Evolutionary conservation across 1,284 basidiomycete genomes (phyloP).

Genomic region (Ganoderma meredithae): DNA sequence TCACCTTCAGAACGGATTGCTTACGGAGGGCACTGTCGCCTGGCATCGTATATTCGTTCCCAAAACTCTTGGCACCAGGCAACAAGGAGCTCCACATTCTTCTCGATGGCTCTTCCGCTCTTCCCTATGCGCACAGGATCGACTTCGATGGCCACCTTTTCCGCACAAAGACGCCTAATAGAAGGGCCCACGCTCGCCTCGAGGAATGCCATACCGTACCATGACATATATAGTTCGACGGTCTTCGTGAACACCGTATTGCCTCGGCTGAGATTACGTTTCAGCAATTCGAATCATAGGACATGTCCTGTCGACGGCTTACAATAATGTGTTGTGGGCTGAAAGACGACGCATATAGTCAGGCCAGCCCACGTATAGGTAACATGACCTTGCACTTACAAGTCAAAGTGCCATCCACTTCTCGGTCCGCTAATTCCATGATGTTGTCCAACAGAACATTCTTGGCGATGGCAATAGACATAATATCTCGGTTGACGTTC

Average conservation of each 20-base stretch:
- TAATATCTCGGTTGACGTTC: constrained; percentile 62
- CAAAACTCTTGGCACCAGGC: constrained; percentile 82
- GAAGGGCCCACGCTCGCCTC: constrained; percentile 77
- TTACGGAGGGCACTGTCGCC: constrained; percentile 78
- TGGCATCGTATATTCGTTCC: constrained; percentile 77
- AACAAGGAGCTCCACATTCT: constrained; percentile 73
- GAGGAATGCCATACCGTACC: constrained; percentile 78
- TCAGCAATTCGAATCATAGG: background rate
- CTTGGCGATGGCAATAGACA: constrained; percentile 72
- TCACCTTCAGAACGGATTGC: constrained; percentile 39
- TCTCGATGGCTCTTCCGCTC: constrained; percentile 65
- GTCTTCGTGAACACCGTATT: constrained; percentile 85
- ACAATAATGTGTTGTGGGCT: constrained; percentile 59
- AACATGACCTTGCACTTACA: constrained; percentile 37
- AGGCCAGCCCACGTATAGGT: background rate
- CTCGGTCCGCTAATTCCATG: constrained; percentile 67
- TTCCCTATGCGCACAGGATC: constrained; percentile 73
- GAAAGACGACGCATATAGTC: constrained; percentile 5
- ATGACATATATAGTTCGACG: constrained; percentile 79
- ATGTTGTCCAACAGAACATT: constrained; percentile 71
- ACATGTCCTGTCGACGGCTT: constrained; percentile 36
- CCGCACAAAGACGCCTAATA: constrained; percentile 71
- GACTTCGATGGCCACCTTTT: constrained; percentile 80
- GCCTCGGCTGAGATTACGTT: constrained; percentile 53
- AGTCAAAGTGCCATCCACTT: constrained; percentile 63